Base-by-base conservation (phyloP, 2,329 filamentous ascomycete genomes). In the Dryadomyces quercivorus region DNA sequence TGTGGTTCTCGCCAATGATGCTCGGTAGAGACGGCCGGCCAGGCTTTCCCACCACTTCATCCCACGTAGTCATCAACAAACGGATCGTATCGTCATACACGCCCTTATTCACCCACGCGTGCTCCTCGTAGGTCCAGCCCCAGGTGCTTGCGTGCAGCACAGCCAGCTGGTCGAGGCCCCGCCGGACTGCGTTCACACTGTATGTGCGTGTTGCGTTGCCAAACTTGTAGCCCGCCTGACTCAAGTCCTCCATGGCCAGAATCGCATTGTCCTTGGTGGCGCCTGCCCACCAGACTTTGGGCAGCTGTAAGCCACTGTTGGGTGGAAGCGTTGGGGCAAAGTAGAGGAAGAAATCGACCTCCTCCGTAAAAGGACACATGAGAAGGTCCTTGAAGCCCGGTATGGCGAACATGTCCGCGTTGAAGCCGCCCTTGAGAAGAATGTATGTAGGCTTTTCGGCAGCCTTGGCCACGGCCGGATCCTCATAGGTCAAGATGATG, bases 351-450 rank as follows among this genome's bases (percentile, higher is more conserved):
- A 40, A 40, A 3, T 40, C 36, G 4, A 40, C 36, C 36, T 40
- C 36, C 10, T 16, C 4, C 10, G 10, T 13, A 16, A 13, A 40
- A 3, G 15, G 10, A 16, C 36, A 8, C 36, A 46, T 53, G 68
- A 59, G 57, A 60, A 59, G 40, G 53, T 53, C 53, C 45, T 51
- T 46, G 55, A 52, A 58, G 52, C 53, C 57, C 7, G 52, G 56
- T 15, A 54, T 55, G 2, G 57, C 50, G 5, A 55, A 56, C 55
- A 57, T 64, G 21, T 62, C 69, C 0, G 84, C 81, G 55, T 82
- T 81, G 60, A 80, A 82, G 58, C 82, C 75, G 57, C 86, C 81
- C 20, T 51, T 51, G 49, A 51, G 18, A n/a, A 46, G 18, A n/a
- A 46, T 22, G 18, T 21, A 4, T 18, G 20, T 46, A 18, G 44